Evolutionary conservation across 2,329 filamentous ascomycete species (phyloP), one percentile per base, ranked within the genome.

Genomic region (Cordyceps militaris): DNA sequence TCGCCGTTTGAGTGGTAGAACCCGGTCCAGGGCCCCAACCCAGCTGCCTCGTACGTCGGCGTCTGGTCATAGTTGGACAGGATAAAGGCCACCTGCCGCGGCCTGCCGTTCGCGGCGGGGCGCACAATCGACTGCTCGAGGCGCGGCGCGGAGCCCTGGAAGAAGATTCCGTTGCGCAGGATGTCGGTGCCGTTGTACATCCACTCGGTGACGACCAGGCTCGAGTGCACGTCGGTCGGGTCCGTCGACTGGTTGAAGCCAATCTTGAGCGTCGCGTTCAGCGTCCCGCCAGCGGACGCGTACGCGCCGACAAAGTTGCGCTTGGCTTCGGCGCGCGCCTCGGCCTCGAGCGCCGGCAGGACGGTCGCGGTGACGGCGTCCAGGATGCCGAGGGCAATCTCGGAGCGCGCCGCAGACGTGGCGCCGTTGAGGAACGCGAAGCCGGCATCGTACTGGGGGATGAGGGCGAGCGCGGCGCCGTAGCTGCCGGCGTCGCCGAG

Each of bases 371-470:
- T 60, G 3, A 64, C 30, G 49, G 61, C 55, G 10, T 50, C 60
- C 19, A 62, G 34, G n/a, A 43, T 32, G 11, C 55, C 55, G 9
- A 59, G 43, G 4, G 19, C 14, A 3, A 14, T 34, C 34, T 30
- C 55, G 49, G 16, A 56, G 30, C 32, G 30, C 42, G 16, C 42
- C 19, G 11, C 71, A n/a, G 46, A n/a, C n/a, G 28, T 51, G 16
- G 38, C 73, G 10, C 73, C 75, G 2, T 69, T 61, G 1, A 77
- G 65, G 19, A 76, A 63, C 1, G 66, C 68, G 58, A 77, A 73
- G 0, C 76, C 75, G 14, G 74, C 65, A 49, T 73, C 68, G 50
- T 70, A 76, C 58, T 78, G 74, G 0, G 74, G 76, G 3, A 78
- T 60, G 5, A 79, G 63, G 2, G 69, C 69, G 1, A 79, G 55